These are phyloP conservation scores for Ceratobasidium sp. DNA, from an alignment of 1,284 basidiomycete genomes.

Conservation along the genomic window DNA sequence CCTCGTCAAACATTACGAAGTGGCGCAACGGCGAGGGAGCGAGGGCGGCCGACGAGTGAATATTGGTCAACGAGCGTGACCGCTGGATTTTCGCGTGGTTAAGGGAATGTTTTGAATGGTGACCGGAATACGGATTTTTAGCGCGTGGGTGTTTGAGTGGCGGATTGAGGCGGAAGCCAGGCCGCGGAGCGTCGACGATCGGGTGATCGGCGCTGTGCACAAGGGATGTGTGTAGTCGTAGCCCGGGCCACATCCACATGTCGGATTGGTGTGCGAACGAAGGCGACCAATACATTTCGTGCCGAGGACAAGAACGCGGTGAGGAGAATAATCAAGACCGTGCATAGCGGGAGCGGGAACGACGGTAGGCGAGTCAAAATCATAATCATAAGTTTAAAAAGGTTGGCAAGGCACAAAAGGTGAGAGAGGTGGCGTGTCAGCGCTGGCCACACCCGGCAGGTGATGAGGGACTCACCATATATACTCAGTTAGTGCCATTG, in stretches of 20 bases:
- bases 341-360: background rate
- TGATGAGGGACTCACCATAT: too few relatives aligned
- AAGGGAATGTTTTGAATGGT: background rate
- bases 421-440: too few relatives aligned
- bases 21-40: slow-evolving; percentile 3
- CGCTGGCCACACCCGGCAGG: too few relatives aligned
- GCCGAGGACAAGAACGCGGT: background rate
- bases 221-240: background rate
- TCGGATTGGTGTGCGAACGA: background rate
- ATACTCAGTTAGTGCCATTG: too few relatives aligned
- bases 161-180: background rate
- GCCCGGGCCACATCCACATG: background rate
- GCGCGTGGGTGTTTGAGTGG: background rate
- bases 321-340: background rate
- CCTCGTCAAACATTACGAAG: background rate
- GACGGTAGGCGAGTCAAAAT: background rate
- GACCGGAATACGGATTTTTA: background rate
- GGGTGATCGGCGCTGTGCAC: background rate
- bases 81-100: background rate
- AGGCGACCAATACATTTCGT: background rate
- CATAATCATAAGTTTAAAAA: background rate
- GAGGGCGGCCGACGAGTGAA: background rate
- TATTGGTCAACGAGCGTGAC: slow-evolving; percentile 8
- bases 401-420: too few relatives aligned
- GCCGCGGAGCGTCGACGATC: background rate